phyloP scores from a whole-genome alignment of 176 grass and related monocot species.

The Musa beccarii region DNA sequence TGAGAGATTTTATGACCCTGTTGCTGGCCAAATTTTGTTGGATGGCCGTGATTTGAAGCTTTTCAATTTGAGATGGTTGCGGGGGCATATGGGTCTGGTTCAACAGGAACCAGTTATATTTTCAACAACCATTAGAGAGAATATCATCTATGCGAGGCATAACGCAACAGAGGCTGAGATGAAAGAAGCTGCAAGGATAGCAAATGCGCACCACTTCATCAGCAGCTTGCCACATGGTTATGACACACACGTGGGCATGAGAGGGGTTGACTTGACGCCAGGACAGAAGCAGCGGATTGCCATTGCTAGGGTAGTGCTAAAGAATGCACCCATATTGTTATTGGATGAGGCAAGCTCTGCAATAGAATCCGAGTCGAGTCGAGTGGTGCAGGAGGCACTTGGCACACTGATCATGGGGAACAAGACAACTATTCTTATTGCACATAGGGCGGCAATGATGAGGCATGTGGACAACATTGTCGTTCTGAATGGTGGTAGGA shows the following conservation, averaged over 20 bases:
- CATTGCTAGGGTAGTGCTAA: slow-evolving; percentile 89
- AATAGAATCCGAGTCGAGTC: slow-evolving; percentile 90
- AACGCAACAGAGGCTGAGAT: slow-evolving; percentile 96
- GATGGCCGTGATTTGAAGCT: slow-evolving; percentile 93
- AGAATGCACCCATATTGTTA: slow-evolving; percentile 95
- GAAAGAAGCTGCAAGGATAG: slow-evolving; percentile 93
- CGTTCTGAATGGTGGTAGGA: slow-evolving; percentile 88
- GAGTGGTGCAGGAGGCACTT: slow-evolving; percentile 95
- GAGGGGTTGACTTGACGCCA: slow-evolving; percentile 88
- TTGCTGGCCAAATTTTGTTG: slow-evolving; percentile 88
- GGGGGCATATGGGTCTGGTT: slow-evolving; percentile 94
- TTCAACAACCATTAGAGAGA: slow-evolving; percentile 97
- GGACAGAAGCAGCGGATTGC: slow-evolving; percentile 95
- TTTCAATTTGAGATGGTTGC: slow-evolving; percentile 93
- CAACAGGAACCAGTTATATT: slow-evolving; percentile 96
- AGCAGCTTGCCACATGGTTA: slow-evolving; percentile 98
- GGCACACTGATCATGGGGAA: slow-evolving; percentile 98
- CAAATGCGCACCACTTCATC: slow-evolving; percentile 98
- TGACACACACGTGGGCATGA: slow-evolving; percentile 96
- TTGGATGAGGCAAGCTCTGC: slow-evolving; percentile 92
- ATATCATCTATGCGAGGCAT: slow-evolving; percentile 95
- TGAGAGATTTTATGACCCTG: slow-evolving; percentile 88
- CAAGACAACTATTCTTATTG: slow-evolving; percentile 98
- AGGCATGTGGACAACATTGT: slow-evolving; percentile 97
- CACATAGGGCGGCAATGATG: slow-evolving; percentile 97